Evolutionary conservation across 495 filamentous ascomycete species (phyloP).

Genomic region (Penicillium silybi): DNA sequence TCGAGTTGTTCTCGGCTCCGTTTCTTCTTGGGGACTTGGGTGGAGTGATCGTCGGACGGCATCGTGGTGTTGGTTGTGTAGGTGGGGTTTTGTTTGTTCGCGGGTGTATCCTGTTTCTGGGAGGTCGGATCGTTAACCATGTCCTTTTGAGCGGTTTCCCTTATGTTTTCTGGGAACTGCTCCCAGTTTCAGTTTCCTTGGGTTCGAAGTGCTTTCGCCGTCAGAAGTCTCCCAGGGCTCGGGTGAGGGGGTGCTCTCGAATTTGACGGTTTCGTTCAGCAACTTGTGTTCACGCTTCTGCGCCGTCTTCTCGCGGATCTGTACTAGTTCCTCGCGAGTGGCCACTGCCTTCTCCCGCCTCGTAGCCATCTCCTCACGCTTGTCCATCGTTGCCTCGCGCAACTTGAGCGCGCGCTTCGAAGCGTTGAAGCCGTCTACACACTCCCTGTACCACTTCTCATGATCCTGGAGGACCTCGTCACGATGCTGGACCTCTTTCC

Average conservation of each 20-base stretch:
- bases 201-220: background rate
- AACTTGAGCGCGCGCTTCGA: background rate
- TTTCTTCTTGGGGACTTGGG: constrained; percentile 42
- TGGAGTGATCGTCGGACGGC: constrained; percentile 6
- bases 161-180: background rate
- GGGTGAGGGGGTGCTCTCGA: background rate
- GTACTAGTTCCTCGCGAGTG: background rate
- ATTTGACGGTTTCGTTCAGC: background rate
- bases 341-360: background rate
- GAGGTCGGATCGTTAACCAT: background rate
- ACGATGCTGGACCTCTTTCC: background rate
- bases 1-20: constrained; percentile 51
- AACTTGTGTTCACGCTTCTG: background rate
- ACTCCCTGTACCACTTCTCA: background rate
- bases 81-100: background rate
- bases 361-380: background rate
- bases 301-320: background rate
- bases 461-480: background rate
- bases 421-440: background rate
- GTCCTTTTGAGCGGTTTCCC: background rate
- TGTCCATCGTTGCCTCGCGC: background rate
- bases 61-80: constrained; percentile 1
- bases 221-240: background rate
- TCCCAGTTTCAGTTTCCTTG: background rate
- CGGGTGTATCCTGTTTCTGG: constrained; percentile 2